Evolutionary conservation across 805 yeast species (phyloP), one percentile per base, ranked within the genome.

Genomic region (Pichia deserticola): DNA sequence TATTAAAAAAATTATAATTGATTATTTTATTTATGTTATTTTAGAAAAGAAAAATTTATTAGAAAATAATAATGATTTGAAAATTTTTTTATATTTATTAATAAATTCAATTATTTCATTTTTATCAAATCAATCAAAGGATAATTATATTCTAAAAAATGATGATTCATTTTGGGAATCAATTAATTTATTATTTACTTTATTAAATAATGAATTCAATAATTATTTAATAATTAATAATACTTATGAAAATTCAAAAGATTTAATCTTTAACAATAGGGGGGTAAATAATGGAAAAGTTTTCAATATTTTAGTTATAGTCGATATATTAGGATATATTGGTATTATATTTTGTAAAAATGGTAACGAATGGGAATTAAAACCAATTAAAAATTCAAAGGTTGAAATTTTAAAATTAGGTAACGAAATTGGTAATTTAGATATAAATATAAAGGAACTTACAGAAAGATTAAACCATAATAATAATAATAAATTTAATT

Each of bases 11-110:
- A 41, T 55, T 12, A 46, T 56, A 9, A 32, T 61, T 32, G 62
- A 59, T 42, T 62, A 58, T 35, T 46, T 60, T 15, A 60, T 60
- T 40, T 56, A 56, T 42, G 20, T 60, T 6, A 30, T 62, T 15
- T 52, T 63, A 29, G 64, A 61, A 39, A 42, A 41, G 4, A 25
- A 35, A 9, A 42, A 36, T 35, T 39, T 25, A 13, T 15, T 38
- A n/a, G 34, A 1, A 20, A 5, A 9, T 12, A 38, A 34, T 33
- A 9, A 20, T 11, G 15, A 42, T 34, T 42, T 37, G 27, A 52
- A 20, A 38, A 50, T 32, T 36, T 55, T 25, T 25, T 36, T 62
- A 10, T 51, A 53, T 30, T 15, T 63, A 7, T 30, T 60, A 13
- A 36, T 57, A 5, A 56, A 57, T 28, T 48, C 60, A 5, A 20